Base-by-base conservation (phyloP, 257 asterid species). In the Solanum etuberosum region DNA sequence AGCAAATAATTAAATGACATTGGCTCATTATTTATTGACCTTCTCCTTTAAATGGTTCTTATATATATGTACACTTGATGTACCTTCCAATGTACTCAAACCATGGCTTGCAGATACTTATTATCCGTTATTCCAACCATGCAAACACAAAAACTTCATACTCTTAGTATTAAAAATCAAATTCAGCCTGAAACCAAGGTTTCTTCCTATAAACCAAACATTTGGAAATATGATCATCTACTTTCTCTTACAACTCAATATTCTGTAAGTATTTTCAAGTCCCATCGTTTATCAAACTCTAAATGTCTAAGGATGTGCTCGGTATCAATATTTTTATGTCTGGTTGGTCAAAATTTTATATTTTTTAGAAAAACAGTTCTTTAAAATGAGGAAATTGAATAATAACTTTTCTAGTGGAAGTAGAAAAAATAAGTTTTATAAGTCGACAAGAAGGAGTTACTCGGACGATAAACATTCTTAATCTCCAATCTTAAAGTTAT, bases 271-370 rank as follows among this genome's bases (percentile, higher is more conserved):
- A 76, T 40, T 76, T 35, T 37, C 40, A 63, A 34, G 21, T 34
- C 0, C 13, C 0, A 57, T 57, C 27, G 65, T 57, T 21, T 7
- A 35, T 72, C 27, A 32, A 21, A 63, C 2, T 63, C 71, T 5
- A n/a, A 0, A n/a, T 63, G 7, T 23, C 20, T 11, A 11, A 10
- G 70, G 6, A 15, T 11, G 1, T 25, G 18, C 14, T 63, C 0
- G 1, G 18, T 25, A 27, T n/a, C 8, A 0, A 63, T 63, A 10
- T 63, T 63, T 2, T 63, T 18, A 63, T 25, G 9, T 63, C 3
- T 2, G 4, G 1, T 25, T 63, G 34, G 4, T 11, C 2, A 5
- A 63, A 1, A 0, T 8, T 7, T 9, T 61, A 4, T 5, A 23
- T 61, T 61, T 0, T 61, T 25, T 63, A 63, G 70, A n/a, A 2